Percentiles rank a stretch among this genome's conserved stretches.
Conservation (phyloP, 2,329 filamentous ascomycete genomes). For the Calonectria multiphialidica region DNA sequence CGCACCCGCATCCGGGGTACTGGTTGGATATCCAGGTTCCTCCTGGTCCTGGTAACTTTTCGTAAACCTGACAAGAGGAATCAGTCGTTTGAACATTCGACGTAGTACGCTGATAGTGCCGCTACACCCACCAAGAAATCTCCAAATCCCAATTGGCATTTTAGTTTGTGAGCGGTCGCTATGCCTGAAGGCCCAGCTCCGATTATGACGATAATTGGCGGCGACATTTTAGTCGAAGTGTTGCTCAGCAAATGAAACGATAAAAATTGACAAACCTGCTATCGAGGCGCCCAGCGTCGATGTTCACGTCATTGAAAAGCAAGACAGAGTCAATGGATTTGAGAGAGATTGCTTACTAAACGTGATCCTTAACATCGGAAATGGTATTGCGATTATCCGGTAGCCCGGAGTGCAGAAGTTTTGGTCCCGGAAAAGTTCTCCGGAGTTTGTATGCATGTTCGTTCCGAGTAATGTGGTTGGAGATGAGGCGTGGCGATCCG, state of each 20-base stretch:
- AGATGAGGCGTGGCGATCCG: too few species aligned
- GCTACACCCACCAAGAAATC: not conserved
- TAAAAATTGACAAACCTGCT: not conserved
- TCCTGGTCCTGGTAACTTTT: constrained; percentile 30
- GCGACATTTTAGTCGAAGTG: not conserved
- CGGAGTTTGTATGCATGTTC: too few species aligned
- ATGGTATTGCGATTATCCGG: too few species aligned
- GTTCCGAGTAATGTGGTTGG: too few species aligned
- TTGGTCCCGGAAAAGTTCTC: too few species aligned
- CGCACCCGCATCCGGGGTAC: constrained; percentile 35
- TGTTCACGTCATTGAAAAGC: too few species aligned
- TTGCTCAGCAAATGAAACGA: not conserved
- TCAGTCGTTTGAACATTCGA: not conserved
- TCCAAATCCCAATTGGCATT: not conserved
- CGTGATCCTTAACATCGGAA: not conserved
- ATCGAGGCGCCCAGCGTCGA: not conserved
- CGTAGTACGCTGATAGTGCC: not conserved
- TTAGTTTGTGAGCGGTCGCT: constrained; percentile 6
- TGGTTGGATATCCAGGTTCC: constrained; percentile 36
- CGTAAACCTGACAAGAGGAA: constrained; percentile 19
- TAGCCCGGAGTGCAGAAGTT: too few species aligned
- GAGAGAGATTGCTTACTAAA: not conserved
- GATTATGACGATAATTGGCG: not conserved
- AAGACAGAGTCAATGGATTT: not conserved
- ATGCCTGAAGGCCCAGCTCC: constrained; percentile 7